Conservation (phyloP, 805 yeast species). For the Torulaspora quercuum region DNA sequence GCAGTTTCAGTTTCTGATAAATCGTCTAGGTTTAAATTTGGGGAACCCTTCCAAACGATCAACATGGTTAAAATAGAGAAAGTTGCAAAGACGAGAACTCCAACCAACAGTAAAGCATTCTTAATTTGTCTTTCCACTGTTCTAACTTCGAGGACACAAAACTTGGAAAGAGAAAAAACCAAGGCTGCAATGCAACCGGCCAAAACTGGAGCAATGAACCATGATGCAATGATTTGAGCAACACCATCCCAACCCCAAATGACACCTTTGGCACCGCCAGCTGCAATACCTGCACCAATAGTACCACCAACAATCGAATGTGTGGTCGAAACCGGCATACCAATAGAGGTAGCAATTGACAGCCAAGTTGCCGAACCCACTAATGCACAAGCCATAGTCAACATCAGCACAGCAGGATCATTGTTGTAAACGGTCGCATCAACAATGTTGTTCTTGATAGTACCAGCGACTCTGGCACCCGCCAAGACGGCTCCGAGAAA, state of each 20-base stretch:
- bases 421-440: conserved; percentile 46
- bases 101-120: conserved; percentile 57
- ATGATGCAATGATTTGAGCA: conserved; percentile 68
- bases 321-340: conserved; percentile 80
- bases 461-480: conserved; percentile 70
- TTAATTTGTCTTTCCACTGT: conserved; percentile 45
- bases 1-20: conserved; percentile 51
- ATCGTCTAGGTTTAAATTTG: conserved; percentile 54
- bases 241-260: conserved; percentile 78
- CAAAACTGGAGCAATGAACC: conserved; percentile 73
- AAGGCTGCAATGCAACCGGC: conserved; percentile 63
- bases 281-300: conserved; percentile 72
- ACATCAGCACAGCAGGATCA: conserved; percentile 69
- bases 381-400: conserved; percentile 71
- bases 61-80: conserved; percentile 67
- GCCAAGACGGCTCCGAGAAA: conserved; percentile 72
- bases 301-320: conserved; percentile 76
- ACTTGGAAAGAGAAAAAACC: conserved; percentile 58
- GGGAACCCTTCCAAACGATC: conserved; percentile 79
- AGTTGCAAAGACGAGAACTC: conserved; percentile 56
- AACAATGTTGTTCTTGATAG: conserved; percentile 63
- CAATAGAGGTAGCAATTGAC: conserved; percentile 59
- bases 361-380: conserved; percentile 73
- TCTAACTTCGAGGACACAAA: conserved; percentile 50
- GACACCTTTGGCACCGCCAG: conserved; percentile 57